Evolutionary conservation across 2,329 filamentous ascomycete species (phyloP).

Genomic region (Cercospora zeina): DNA sequence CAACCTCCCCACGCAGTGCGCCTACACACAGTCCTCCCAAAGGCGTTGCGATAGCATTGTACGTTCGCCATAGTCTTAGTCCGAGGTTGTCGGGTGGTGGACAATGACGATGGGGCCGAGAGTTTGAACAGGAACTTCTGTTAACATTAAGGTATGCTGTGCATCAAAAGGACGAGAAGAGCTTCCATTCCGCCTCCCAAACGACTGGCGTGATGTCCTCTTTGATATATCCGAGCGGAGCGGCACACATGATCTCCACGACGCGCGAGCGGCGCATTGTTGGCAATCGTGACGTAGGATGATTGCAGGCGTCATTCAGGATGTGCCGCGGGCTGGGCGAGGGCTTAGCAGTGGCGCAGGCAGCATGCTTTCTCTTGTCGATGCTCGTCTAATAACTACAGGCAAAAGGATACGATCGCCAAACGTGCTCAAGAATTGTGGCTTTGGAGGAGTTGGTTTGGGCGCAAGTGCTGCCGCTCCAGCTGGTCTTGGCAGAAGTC

Average conservation of each 20-base stretch:
- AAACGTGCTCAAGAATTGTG: neutral
- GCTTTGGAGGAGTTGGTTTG: neutral
- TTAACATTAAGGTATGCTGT: conserved; percentile 2
- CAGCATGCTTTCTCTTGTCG: conserved; percentile 12
- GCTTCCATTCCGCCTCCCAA: neutral
- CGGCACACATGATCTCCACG: conserved; percentile 9
- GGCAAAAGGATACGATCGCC: neutral
- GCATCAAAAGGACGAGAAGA: neutral
- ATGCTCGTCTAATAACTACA: neutral
- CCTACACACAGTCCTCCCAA: conserved; percentile 7
- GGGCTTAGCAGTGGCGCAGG: conserved; percentile 8
- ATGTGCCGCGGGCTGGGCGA: conserved; percentile 9
- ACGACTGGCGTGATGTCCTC: neutral
- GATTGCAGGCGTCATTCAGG: conserved; percentile 7
- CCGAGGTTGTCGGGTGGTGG: conserved; percentile 8
- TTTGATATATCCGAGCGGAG: conserved; percentile 11
- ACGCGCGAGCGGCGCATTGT: conserved; percentile 6
- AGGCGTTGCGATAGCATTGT: conserved; percentile 14
- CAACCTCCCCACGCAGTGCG: conserved; percentile 18
- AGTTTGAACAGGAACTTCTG: neutral
- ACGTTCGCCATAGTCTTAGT: conserved; percentile 12
- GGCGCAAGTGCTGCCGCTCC: neutral
- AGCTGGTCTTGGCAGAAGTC: neutral
- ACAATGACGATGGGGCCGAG: conserved; percentile 16
- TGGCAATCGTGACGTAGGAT: conserved; percentile 5